A percentile compares a stretch with the other conserved stretches of the same genome.
Conservation (phyloP, 495 filamentous ascomycete genomes). For the Penicillium fimorum region DNA sequence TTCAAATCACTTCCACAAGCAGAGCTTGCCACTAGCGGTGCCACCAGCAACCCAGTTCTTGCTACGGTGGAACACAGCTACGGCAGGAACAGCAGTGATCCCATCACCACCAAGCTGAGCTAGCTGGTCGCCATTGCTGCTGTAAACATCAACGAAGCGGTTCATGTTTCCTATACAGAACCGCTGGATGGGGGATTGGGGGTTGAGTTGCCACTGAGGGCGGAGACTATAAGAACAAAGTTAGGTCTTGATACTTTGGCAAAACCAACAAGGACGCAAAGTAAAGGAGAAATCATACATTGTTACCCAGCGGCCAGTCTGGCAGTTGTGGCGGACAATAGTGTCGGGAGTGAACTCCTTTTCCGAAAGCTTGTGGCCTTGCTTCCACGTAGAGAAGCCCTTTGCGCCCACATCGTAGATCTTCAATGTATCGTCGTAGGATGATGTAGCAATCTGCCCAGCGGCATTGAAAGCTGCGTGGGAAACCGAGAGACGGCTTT, state of each 20-base stretch:
- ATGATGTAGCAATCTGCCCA: constrained; percentile 84
- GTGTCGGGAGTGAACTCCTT: constrained; percentile 66
- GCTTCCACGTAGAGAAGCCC: constrained; percentile 55
- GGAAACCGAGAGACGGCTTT: constrained; percentile 78
- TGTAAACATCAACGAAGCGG: constrained; percentile 90
- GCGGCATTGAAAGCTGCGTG: constrained; percentile 83
- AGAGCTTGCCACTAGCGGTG: constrained; percentile 88
- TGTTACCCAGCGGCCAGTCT: constrained; percentile 82
- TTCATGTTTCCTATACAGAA: constrained; percentile 98
- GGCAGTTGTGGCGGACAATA: constrained; percentile 84
- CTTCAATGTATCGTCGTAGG: constrained; percentile 93
- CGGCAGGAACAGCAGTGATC: constrained; percentile 91
- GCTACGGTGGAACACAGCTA: constrained; percentile 83
- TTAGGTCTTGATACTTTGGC: background rate
- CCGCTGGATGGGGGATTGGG: constrained; percentile 72
- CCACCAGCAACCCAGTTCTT: constrained; percentile 91
- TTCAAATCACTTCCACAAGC: constrained; percentile 73
- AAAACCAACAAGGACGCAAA: background rate
- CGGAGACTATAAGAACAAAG: constrained; percentile 63
- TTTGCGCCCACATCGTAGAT: constrained; percentile 75
- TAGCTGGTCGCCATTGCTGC: constrained; percentile 75
- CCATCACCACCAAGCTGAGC: constrained; percentile 86
- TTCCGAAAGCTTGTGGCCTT: constrained; percentile 56
- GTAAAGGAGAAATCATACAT: constrained; percentile 50
- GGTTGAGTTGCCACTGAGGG: constrained; percentile 85